phyloP scores from a whole-genome alignment of 495 filamentous ascomycete species.

The Lepraria neglecta region DNA sequence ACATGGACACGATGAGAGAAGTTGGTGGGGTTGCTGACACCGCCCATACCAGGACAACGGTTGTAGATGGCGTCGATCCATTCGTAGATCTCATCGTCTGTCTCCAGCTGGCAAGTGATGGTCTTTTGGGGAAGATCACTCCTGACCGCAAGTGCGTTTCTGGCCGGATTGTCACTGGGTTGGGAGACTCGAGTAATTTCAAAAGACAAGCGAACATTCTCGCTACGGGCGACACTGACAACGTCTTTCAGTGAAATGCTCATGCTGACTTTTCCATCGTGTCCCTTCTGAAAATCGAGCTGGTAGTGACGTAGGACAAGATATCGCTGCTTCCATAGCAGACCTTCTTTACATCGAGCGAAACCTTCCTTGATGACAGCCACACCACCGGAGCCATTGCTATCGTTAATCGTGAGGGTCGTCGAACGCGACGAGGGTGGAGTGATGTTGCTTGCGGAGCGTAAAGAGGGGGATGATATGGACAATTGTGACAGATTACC shows the following conservation, averaged over 20 bases:
- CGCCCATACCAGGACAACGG: constrained; percentile 92
- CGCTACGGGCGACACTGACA: constrained; percentile 74
- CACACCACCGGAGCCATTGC: constrained; percentile 54
- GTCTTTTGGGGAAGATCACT: constrained; percentile 74
- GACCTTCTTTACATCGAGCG: constrained; percentile 78
- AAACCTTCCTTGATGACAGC: constrained; percentile 82
- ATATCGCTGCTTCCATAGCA: constrained; percentile 88
- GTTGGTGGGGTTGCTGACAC: constrained; percentile 95
- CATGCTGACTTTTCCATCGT: constrained; percentile 72
- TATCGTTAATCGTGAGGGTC: constrained; percentile 53
- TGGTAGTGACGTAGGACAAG: constrained; percentile 81
- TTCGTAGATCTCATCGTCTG: constrained; percentile 91
- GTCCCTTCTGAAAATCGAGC: constrained; percentile 86
- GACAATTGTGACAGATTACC: constrained; percentile 72
- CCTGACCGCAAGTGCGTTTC: constrained; percentile 36
- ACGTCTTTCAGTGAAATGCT: constrained; percentile 80
- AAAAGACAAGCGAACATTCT: constrained; percentile 80
- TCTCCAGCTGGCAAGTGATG: constrained; percentile 82
- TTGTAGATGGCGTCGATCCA: constrained; percentile 98
- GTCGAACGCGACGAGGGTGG: constrained; percentile 55
- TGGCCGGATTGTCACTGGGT: constrained; percentile 53
- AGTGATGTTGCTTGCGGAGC: constrained; percentile 37
- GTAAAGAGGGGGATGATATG: constrained; percentile 58
- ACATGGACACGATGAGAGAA: constrained; percentile 96
- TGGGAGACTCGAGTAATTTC: constrained; percentile 74